Evolutionary conservation across 2,329 filamentous ascomycete genomes (phyloP).

Genomic region (Stachybotrys elegans): DNA sequence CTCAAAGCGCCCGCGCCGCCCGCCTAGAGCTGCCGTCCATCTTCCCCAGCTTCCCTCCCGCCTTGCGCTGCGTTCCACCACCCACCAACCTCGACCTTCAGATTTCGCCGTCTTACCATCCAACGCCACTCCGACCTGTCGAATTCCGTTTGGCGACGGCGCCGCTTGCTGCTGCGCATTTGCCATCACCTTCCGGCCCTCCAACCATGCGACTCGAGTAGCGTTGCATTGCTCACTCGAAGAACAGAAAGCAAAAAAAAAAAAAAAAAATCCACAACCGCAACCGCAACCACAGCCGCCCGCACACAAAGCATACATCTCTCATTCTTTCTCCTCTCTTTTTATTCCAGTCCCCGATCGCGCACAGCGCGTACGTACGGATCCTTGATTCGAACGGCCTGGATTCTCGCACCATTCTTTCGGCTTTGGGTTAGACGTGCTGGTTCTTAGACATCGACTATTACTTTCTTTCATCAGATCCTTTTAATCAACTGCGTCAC

Average conservation of each 20-base stretch:
- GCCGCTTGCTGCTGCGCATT: not conserved
- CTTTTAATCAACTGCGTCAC: too few relatives aligned
- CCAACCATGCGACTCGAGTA: constrained; percentile 30
- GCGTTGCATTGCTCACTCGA: constrained; percentile 18
- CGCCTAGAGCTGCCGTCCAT: too few relatives aligned
- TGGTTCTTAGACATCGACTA: constrained; percentile 32
- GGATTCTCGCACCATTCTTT: too few relatives aligned
- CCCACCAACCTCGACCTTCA: not conserved
- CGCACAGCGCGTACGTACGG: too few relatives aligned
- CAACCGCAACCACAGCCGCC: too few relatives aligned
- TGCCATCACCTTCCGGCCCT: constrained; percentile 1
- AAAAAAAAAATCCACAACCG: too few relatives aligned
- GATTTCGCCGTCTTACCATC: not conserved
- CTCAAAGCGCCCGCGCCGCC: too few relatives aligned
- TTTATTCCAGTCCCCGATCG: too few relatives aligned
- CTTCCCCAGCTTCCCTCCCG: not conserved
- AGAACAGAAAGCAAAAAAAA: too few relatives aligned
- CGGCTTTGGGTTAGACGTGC: constrained; percentile 33
- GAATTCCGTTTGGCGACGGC: not conserved
- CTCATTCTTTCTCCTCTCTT: constrained; percentile 15
- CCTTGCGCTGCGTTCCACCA: not conserved
- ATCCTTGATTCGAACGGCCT: too few relatives aligned
- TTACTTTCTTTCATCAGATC: constrained; percentile 13
- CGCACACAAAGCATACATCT: too few relatives aligned
- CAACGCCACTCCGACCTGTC: not conserved